Evolutionary conservation across 805 yeast genomes (phyloP).

Genomic region (Candida coleopterorum): DNA sequence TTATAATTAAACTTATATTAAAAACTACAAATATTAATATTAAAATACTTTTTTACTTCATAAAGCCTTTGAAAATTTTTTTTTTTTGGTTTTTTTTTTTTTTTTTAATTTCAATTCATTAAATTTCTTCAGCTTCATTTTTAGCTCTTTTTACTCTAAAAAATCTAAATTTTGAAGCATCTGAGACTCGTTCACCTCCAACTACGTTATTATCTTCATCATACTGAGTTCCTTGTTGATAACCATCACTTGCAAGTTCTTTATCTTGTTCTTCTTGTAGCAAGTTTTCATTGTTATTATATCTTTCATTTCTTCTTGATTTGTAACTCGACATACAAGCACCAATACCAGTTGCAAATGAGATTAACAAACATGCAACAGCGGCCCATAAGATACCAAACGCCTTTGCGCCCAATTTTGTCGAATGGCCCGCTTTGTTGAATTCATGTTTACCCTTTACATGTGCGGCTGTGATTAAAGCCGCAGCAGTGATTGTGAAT

Average conservation of each 20-base stretch:
- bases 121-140: slow-evolving; percentile 6
- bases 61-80: no score
- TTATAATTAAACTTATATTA: no score
- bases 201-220: slow-evolving; percentile 3
- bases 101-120: no score
- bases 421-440: slow-evolving; percentile 33
- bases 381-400: slow-evolving; percentile 63
- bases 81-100: no score
- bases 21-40: no score
- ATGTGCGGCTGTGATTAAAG: slow-evolving; percentile 51
- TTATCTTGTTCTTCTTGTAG: slow-evolving; percentile 1
- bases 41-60: no score
- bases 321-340: slow-evolving; percentile 5
- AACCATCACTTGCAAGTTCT: slow-evolving; percentile 1
- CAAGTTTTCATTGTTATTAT: no score
- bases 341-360: slow-evolving; percentile 9
- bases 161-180: slow-evolving; percentile 9
- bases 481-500: slow-evolving; percentile 43
- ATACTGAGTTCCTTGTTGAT: slow-evolving; percentile 3
- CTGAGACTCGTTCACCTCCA: slow-evolving; percentile 5
- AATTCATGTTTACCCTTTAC: slow-evolving; percentile 50
- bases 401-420: slow-evolving; percentile 44
- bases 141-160: slow-evolving; percentile 10
- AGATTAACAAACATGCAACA: slow-evolving; percentile 17
- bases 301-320: neutral